A percentile compares a stretch with the other conserved stretches of the same genome.
These are phyloP conservation scores for Fraxinus baroniana DNA, from an alignment of 305 asterid genomes.

Conservation along the genomic window DNA sequence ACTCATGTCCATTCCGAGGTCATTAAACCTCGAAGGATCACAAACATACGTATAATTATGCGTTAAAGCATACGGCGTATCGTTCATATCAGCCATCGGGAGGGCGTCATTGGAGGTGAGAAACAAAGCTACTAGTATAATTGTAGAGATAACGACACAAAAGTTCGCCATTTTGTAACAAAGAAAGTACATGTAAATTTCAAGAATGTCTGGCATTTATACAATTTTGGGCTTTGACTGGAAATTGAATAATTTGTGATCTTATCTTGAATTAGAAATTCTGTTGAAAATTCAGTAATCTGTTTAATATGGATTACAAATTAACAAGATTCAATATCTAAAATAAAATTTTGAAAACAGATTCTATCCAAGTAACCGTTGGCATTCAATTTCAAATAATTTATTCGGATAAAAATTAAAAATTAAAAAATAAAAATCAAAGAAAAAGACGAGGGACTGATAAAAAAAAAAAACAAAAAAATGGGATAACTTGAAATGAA, in stretches of 20 bases:
- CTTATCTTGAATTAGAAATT: background rate
- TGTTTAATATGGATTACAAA: background rate
- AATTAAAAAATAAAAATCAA: background rate
- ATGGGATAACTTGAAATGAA: background rate
- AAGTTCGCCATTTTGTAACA: background rate
- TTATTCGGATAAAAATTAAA: background rate
- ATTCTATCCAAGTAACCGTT: background rate
- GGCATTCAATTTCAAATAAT: background rate
- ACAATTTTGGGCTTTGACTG: background rate
- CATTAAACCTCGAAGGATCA: slow-evolving; percentile 26
- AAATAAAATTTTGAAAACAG: background rate
- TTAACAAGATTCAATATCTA: background rate
- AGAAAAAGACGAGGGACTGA: background rate
- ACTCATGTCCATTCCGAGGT: slow-evolving; percentile 32
- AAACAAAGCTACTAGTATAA: background rate
- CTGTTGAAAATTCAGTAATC: background rate
- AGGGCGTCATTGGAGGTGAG: background rate
- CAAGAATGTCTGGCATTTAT: background rate
- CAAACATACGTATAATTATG: slow-evolving; percentile 29
- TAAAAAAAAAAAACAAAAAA: background rate
- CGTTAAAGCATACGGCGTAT: background rate
- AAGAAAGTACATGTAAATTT: background rate
- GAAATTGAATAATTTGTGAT: background rate
- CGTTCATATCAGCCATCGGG: background rate
- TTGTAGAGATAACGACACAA: background rate